Base-by-base conservation (phyloP, 1,284 basidiomycete genomes). In the Cutaneotrichosporon spelunceum region DNA sequence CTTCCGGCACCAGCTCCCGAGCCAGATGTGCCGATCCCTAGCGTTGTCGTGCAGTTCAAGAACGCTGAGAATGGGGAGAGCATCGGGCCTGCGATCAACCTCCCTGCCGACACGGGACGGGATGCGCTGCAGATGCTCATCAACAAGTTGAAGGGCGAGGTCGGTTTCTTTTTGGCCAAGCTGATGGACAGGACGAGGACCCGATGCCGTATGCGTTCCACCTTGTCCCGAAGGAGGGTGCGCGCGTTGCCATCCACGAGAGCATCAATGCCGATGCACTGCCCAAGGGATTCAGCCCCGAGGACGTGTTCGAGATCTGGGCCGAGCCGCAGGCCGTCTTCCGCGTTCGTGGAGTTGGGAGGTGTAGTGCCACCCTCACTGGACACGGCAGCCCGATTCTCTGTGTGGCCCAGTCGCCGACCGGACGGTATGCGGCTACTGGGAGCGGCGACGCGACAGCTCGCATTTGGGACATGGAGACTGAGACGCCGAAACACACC, bases 261-360 rank as follows among this genome's bases (percentile, higher is more conserved):
- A 91, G 89, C 10, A 88, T 94, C 49, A 85, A 90, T 68, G 79
- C 83, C 4, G 91, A 95, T 71, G 84, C 94, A 1, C 81, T 96
- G 2, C 62, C 57, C n/a, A 65, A 63, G 4, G 63, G 59, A 16
- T 91, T 91, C 74, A 88, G 89, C 0, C 84, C 88, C 10, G 93
- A 97, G 83, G 91, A 91, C 73, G 84, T 93, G 13, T 87, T 96
- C 63, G 83, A 90, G 58, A 83, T 96, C 30, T 86, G 88, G 71
- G 96, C 93, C 76, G 87, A 93, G 45, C 95, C 96, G 3, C 93
- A 98, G 78, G 93, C 94, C 21, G 90, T 99, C 2, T 99, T 98
- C 80, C 87, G 88, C 68, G 95, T 99, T 14, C 83, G 94, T 67
- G 91, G 91, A 45, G 93, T 96, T 19, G 93, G 91, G 44, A 81